Conservation (phyloP, 306 rosid species). For the Ormosia emarginata region DNA sequence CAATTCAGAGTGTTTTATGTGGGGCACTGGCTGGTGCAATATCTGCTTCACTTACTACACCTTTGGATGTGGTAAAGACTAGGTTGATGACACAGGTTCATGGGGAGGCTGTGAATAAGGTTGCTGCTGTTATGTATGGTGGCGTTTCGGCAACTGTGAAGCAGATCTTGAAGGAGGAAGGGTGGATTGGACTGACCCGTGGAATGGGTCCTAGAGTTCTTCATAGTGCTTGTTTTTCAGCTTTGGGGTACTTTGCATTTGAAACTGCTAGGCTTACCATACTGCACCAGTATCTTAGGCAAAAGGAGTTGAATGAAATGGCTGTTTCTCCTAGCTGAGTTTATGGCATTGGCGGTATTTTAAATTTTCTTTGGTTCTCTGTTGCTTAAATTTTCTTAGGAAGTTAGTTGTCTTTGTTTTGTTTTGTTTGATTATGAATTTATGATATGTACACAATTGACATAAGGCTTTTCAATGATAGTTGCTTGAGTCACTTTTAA, state of each 20-base stretch:
- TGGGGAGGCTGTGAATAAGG: constrained; percentile 50
- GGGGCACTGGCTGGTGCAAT: constrained; percentile 93
- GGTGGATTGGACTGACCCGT: constrained; percentile 73
- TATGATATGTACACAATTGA: background rate
- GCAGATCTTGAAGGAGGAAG: constrained; percentile 75
- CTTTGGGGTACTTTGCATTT: constrained; percentile 85
- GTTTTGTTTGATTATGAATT: background rate
- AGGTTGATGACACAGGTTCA: constrained; percentile 83
- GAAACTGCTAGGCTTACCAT: constrained; percentile 86
- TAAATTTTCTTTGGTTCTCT: background rate
- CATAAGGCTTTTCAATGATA: background rate
- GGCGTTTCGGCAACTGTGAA: constrained; percentile 62
- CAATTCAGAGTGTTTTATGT: constrained; percentile 76
- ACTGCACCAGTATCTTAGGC: constrained; percentile 51
- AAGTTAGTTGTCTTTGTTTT: background rate
- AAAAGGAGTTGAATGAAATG: constrained; percentile 41
- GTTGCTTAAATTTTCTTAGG: background rate
- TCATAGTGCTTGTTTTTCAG: constrained; percentile 89
- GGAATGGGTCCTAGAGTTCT: constrained; percentile 96
- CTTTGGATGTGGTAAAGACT: constrained; percentile 91
- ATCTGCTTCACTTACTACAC: constrained; percentile 84
- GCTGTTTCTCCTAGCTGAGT: constrained; percentile 41
- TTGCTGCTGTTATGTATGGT: constrained; percentile 45
- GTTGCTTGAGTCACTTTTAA: background rate
- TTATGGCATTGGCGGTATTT: background rate